These are phyloP conservation scores for Oryza australiensis DNA, from an alignment of 176 grass and related monocot genomes.

Conservation along the genomic window DNA sequence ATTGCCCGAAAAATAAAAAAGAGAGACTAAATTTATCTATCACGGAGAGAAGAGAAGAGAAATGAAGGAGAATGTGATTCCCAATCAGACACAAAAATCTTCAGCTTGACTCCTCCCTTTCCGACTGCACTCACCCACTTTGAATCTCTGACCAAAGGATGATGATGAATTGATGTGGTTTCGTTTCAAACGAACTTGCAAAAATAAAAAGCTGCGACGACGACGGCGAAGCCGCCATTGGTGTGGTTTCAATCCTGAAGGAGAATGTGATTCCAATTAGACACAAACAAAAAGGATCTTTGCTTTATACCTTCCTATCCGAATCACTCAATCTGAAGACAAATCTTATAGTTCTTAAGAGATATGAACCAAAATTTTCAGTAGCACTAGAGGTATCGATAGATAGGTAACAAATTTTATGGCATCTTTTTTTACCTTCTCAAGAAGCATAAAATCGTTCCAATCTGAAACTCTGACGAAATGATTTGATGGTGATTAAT, in stretches of 20 bases:
- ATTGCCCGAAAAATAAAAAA: background rate
- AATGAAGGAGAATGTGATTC: conserved; percentile 22
- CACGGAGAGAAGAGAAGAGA: background rate
- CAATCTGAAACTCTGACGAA: background rate
- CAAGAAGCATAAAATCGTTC: no score
- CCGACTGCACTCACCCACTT: background rate
- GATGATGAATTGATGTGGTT: background rate
- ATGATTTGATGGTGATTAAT: background rate
- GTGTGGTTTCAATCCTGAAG: no score
- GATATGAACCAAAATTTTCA: no score
- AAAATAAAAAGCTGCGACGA: no score
- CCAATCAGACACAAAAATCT: conserved; percentile 32
- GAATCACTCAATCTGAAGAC: background rate
- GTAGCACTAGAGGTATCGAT: no score
- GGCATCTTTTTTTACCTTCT: no score
- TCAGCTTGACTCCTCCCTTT: conserved; percentile 26
- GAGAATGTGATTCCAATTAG: conserved; percentile 36
- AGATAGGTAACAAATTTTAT: no score
- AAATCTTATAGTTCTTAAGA: no score
- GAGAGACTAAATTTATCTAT: background rate
- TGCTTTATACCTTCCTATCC: conserved; percentile 31
- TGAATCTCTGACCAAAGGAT: no score
- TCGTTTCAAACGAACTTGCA: no score
- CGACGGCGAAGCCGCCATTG: no score
- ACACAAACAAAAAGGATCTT: conserved; percentile 28